These are phyloP conservation scores for Gentiana dahurica DNA, from an alignment of 257 asterid species.

Conservation along the genomic window DNA sequence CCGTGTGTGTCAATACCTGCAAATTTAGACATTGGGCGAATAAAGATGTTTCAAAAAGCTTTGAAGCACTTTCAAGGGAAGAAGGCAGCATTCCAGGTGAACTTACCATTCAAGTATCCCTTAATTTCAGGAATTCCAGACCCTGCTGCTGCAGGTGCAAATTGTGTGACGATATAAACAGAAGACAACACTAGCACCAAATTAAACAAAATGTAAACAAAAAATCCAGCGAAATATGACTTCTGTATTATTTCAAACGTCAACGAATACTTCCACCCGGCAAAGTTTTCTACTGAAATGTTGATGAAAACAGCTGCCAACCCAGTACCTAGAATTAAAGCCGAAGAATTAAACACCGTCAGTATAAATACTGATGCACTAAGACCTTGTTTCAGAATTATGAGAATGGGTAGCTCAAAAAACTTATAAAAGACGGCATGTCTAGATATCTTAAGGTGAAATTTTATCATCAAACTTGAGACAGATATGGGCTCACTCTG, in stretches of 20 bases:
- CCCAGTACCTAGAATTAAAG: constrained; percentile 63
- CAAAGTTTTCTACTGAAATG: constrained; percentile 96
- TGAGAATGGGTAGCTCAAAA: no score
- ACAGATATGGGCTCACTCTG: no score
- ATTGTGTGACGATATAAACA: constrained; percentile 69
- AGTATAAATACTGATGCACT: no score
- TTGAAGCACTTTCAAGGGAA: background rate
- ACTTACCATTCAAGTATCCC: constrained; percentile 88
- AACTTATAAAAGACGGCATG: no score
- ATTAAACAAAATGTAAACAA: constrained; percentile 73
- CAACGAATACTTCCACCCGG: constrained; percentile 97
- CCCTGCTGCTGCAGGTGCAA: constrained; percentile 99
- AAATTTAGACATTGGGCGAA: constrained; percentile 15
- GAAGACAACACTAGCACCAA: constrained; percentile 87
- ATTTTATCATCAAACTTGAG: no score
- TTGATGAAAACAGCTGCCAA: constrained; percentile 95
- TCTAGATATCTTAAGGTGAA: no score
- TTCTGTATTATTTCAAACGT: constrained; percentile 85
- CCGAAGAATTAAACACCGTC: background rate
- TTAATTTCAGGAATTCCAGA: constrained; percentile 99
- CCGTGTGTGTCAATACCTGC: constrained; percentile 96
- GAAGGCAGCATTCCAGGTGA: background rate
- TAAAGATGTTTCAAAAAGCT: constrained; percentile 1
- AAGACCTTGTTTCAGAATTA: no score
- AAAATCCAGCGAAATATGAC: constrained; percentile 84